Conservation (phyloP, 2,329 filamentous ascomycete genomes). For the Rhynchosporium agropyri region DNA sequence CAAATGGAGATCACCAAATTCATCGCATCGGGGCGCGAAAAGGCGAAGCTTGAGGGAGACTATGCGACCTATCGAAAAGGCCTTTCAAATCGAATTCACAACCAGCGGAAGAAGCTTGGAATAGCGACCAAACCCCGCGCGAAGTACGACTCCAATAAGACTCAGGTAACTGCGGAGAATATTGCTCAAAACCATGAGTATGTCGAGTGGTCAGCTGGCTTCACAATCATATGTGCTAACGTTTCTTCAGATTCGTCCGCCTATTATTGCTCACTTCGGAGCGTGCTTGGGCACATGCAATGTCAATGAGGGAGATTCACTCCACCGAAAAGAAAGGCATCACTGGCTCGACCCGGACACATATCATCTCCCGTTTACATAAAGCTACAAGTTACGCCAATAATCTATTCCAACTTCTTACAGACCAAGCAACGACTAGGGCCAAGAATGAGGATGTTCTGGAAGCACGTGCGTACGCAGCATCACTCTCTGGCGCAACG, state of each 20-base stretch:
- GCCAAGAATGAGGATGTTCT: slow-evolving; percentile 72
- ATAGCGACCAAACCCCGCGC: slow-evolving; percentile 82
- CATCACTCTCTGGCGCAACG: slow-evolving; percentile 73
- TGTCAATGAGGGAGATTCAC: slow-evolving; percentile 88
- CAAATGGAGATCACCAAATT: slow-evolving; percentile 67
- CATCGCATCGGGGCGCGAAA: slow-evolving; percentile 76
- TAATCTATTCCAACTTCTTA: slow-evolving; percentile 66
- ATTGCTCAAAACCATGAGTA: slow-evolving; percentile 78
- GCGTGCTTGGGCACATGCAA: slow-evolving; percentile 91
- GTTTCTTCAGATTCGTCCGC: slow-evolving; percentile 63
- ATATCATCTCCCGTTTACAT: slow-evolving; percentile 84
- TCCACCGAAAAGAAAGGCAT: slow-evolving; percentile 79
- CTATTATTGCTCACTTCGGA: slow-evolving; percentile 86
- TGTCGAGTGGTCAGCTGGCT: slow-evolving; percentile 36
- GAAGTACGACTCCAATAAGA: slow-evolving; percentile 73
- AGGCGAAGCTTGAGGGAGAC: slow-evolving; percentile 84
- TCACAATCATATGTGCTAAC: slow-evolving; percentile 23
- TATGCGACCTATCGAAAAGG: slow-evolving; percentile 83
- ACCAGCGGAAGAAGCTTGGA: slow-evolving; percentile 81
- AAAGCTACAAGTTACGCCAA: slow-evolving; percentile 76
- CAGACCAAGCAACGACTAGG: slow-evolving; percentile 63
- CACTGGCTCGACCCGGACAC: slow-evolving; percentile 75
- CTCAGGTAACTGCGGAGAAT: slow-evolving; percentile 71
- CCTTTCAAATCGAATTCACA: slow-evolving; percentile 79
- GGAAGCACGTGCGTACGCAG: slow-evolving; percentile 83